A percentile compares a stretch with the other conserved stretches of the same genome.
Conservation (phyloP, 2,329 filamentous ascomycete species). For the Grosmannia huntii region DNA sequence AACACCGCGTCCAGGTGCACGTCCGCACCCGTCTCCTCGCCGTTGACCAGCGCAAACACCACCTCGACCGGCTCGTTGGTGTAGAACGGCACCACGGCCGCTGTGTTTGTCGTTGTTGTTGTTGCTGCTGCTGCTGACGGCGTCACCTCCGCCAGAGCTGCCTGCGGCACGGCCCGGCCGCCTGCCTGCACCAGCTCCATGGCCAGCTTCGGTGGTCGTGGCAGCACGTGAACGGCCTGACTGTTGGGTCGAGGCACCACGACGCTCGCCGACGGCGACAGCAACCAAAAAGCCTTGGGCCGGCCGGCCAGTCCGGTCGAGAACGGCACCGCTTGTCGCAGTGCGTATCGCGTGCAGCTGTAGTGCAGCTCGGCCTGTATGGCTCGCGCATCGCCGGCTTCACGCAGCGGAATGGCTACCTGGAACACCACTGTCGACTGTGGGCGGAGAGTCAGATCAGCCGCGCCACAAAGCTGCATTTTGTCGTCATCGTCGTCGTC, state of each 20-base stretch:
- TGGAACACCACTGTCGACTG: conserved; percentile 59
- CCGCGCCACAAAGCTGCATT: conserved; percentile 15
- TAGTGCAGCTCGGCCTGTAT: conserved; percentile 50
- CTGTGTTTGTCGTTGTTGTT: background rate
- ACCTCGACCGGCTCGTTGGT: conserved; percentile 66
- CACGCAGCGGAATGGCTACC: conserved; percentile 60
- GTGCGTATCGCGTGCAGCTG: conserved; percentile 50
- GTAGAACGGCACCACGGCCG: conserved; percentile 51
- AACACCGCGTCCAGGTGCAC: conserved; percentile 58
- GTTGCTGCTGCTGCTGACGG: background rate
- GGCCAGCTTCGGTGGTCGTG: conserved; percentile 84
- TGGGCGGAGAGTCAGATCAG: conserved; percentile 53
- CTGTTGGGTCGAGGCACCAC: conserved; percentile 35
- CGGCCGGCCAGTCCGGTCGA: conserved; percentile 19
- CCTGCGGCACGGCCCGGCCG: background rate
- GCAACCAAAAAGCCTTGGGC: conserved; percentile 35
- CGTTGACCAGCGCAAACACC: conserved; percentile 60
- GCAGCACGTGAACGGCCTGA: conserved; percentile 57
- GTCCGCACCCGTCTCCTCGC: conserved; percentile 67
- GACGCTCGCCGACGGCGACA: conserved; percentile 28
- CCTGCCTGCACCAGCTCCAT: conserved; percentile 36
- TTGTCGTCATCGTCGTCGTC: no score
- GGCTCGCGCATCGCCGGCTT: conserved; percentile 65
- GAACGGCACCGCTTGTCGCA: conserved; percentile 52
- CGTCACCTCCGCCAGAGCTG: background rate